These are phyloP conservation scores for Penicillium freii DNA, from an alignment of 2,329 filamentous ascomycete genomes.

Conservation along the genomic window DNA sequence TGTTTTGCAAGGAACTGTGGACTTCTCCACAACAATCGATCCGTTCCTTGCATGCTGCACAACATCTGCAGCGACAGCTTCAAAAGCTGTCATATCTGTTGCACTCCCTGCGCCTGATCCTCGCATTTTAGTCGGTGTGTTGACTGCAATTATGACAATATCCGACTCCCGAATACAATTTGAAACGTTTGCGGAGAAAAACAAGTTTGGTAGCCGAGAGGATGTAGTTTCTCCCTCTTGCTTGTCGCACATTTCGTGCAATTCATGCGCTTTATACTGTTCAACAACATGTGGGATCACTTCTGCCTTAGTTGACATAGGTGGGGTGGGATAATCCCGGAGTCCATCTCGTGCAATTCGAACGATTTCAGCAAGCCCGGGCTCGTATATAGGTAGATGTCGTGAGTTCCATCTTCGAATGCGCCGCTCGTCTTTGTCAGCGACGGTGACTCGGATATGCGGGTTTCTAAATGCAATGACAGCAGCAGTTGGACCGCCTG, in stretches of 20 bases:
- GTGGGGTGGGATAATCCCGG: too few species aligned
- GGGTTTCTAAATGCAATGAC: conserved; percentile 30
- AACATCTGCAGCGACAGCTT: conserved; percentile 66
- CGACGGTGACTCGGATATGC: conserved; percentile 27
- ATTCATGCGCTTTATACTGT: not conserved
- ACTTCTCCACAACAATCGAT: conserved; percentile 77
- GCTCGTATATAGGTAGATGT: conserved; percentile 27
- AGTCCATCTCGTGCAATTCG: conserved; percentile 14
- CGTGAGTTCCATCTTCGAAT: conserved; percentile 31
- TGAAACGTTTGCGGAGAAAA: conserved; percentile 68
- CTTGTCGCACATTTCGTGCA: not conserved
- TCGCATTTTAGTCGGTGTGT: conserved; percentile 72
- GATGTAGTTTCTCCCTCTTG: not conserved
- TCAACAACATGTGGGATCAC: not conserved
- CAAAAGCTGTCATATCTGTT: conserved; percentile 69
- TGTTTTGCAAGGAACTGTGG: conserved; percentile 73
- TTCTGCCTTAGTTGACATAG: not conserved
- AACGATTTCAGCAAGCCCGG: conserved; percentile 24
- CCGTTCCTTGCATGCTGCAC: conserved; percentile 64
- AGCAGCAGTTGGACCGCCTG: conserved; percentile 25
- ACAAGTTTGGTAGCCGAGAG: conserved; percentile 56
- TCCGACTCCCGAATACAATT: conserved; percentile 65
- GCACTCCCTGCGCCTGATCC: conserved; percentile 68
- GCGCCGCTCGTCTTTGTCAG: conserved; percentile 24
- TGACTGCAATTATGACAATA: conserved; percentile 71